Evolutionary conservation across 257 asterid genomes (phyloP).

Genomic region (Nicotiana undulata): DNA sequence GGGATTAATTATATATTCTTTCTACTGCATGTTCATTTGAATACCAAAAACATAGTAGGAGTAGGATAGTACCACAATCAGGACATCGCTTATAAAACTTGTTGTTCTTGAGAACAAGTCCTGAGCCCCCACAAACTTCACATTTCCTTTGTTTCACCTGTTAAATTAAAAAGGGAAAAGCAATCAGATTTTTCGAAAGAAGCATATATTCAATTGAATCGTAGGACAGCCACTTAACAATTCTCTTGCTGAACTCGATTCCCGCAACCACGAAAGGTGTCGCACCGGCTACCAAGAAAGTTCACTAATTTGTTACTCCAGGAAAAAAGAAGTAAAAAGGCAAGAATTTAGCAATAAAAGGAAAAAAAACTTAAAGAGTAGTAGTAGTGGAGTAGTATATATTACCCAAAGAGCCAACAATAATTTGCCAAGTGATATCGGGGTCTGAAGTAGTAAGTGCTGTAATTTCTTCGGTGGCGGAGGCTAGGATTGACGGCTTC

Average conservation of each 20-base stretch:
- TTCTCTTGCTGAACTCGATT: slow-evolving; percentile 82
- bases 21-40: background rate
- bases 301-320: background rate
- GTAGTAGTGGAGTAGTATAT: background rate
- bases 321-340: background rate
- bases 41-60: background rate
- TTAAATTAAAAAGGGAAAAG: background rate
- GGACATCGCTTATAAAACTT: slow-evolving; percentile 71
- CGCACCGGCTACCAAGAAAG: slow-evolving; percentile 65
- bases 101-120: slow-evolving; percentile 65
- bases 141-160: slow-evolving; percentile 73
- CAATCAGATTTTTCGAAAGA: background rate
- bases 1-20: background rate
- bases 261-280: slow-evolving; percentile 91
- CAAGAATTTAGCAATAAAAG: background rate
- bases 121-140: slow-evolving; percentile 70
- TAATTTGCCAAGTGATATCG: slow-evolving; percentile 62
- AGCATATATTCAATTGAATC: background rate
- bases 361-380: too few species aligned
- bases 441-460: slow-evolving; percentile 29
- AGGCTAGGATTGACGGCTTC: background rate
- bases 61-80: slow-evolving; percentile 44
- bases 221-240: slow-evolving; percentile 20
- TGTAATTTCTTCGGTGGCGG: slow-evolving; percentile 23
- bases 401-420: slow-evolving; percentile 62